These are phyloP conservation scores for Pistacia integerrima DNA, from an alignment of 345 rosid genomes.

Conservation along the genomic window DNA sequence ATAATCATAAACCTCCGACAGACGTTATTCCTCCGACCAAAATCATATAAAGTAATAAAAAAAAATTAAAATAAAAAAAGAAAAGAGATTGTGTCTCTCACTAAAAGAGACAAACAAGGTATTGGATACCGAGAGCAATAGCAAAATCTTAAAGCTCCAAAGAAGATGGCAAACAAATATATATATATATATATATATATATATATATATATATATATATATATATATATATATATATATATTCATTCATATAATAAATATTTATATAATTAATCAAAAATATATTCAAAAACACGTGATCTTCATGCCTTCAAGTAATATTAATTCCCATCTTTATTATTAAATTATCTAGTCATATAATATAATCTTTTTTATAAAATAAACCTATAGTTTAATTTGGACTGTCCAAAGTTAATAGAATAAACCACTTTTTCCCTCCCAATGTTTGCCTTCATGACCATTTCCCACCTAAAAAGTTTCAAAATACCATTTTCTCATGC, in stretches of 20 bases:
- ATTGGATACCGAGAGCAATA: slow-evolving; percentile 1
- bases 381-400: not conserved
- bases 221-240: not conserved
- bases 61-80: no score
- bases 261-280: no score
- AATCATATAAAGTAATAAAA: not conserved
- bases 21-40: not conserved
- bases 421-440: no score
- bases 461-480: no score
- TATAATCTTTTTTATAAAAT: no score
- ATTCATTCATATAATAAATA: not conserved
- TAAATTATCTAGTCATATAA: no score
- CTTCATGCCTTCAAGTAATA: not conserved
- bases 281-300: slow-evolving; percentile 18
- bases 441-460: no score
- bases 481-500: no score
- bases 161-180: not conserved
- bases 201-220: not conserved
- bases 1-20: no score
- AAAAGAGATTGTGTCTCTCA: slow-evolving; percentile 11
- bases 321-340: not conserved
- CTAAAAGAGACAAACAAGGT: slow-evolving; percentile 25
- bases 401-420: not conserved
- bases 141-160: no score
- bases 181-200: not conserved